Conservation (phyloP, 371 early-diverging fungal genomes). For the Haplosporangium sp. region DNA sequence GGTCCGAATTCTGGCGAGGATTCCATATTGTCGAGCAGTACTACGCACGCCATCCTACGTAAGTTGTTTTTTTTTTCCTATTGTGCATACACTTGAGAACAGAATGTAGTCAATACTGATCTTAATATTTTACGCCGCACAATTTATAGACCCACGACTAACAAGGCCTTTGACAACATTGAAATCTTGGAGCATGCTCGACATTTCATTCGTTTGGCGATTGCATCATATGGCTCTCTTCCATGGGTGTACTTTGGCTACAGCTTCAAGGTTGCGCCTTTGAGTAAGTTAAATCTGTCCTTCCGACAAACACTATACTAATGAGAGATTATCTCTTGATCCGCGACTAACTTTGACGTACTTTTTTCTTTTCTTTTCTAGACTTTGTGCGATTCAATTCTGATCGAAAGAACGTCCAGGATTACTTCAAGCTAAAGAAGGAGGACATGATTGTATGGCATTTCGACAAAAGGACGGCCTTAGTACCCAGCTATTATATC, state of each 20-base stretch:
- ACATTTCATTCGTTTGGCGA: slow-evolving; percentile 67
- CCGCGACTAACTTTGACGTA: too few species aligned
- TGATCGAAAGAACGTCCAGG: slow-evolving; percentile 75
- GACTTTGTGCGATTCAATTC: slow-evolving; percentile 81
- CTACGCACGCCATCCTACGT: slow-evolving; percentile 46
- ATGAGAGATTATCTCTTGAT: slow-evolving; percentile 4
- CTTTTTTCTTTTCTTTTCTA: slow-evolving; percentile 30
- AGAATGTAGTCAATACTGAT: too few species aligned
- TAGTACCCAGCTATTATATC: slow-evolving; percentile 85
- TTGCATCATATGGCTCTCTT: slow-evolving; percentile 64
- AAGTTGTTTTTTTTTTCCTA: slow-evolving; percentile 2
- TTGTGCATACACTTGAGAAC: too few species aligned
- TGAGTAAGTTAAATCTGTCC: slow-evolving; percentile 22
- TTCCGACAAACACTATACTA: too few species aligned
- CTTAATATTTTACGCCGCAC: too few species aligned
- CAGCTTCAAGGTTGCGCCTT: slow-evolving; percentile 49
- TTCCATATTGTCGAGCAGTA: slow-evolving; percentile 46
- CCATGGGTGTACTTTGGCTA: slow-evolving; percentile 56
- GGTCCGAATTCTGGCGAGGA: slow-evolving; percentile 45
- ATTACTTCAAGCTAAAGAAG: slow-evolving; percentile 74
- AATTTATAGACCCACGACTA: slow-evolving; percentile 33
- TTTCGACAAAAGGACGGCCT: slow-evolving; percentile 75
- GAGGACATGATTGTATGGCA: slow-evolving; percentile 84
- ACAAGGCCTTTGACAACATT: slow-evolving; percentile 45
- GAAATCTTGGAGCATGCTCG: slow-evolving; percentile 62